Conservation (phyloP, 768 basidiomycete genomes). For the Chalciporus chontae region DNA sequence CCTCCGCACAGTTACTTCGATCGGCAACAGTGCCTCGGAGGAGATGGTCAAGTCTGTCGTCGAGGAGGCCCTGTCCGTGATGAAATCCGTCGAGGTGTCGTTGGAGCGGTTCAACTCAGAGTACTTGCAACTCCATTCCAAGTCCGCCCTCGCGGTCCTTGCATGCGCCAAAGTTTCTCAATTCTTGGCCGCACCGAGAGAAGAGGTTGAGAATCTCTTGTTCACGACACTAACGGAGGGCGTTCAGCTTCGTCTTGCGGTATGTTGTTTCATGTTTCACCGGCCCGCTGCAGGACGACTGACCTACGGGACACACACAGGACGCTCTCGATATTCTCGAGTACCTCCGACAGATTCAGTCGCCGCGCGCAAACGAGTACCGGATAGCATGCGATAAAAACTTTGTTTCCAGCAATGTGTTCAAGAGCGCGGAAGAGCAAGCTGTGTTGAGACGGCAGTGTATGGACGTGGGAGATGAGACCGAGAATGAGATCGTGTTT, state of each 20-base stretch:
- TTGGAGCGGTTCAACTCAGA: conserved; percentile 71
- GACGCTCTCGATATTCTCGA: conserved; percentile 45
- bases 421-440: conserved; percentile 56
- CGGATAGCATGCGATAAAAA: conserved; percentile 45
- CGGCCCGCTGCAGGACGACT: neutral
- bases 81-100: conserved; percentile 57
- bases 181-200: conserved; percentile 42
- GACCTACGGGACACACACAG: conserved; percentile 33
- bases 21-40: conserved; percentile 41
- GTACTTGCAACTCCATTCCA: conserved; percentile 63
- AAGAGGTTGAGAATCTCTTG: conserved; percentile 59
- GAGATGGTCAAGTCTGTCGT: conserved; percentile 50
- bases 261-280: conserved; percentile 25
- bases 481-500: conserved; percentile 22
- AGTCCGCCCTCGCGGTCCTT: conserved; percentile 51
- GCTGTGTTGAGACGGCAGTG: conserved; percentile 33
- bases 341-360: conserved; percentile 49
- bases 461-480: conserved; percentile 19
- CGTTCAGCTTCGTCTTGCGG: conserved; percentile 45
- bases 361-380: conserved; percentile 60
- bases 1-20: conserved; percentile 37
- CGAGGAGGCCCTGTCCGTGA: conserved; percentile 39
- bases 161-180: conserved; percentile 58
- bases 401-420: conserved; percentile 64
- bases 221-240: conserved; percentile 47